These are phyloP conservation scores for Trichosporon ovoides DNA, from an alignment of 1,284 basidiomycete species.

Conservation along the genomic window DNA sequence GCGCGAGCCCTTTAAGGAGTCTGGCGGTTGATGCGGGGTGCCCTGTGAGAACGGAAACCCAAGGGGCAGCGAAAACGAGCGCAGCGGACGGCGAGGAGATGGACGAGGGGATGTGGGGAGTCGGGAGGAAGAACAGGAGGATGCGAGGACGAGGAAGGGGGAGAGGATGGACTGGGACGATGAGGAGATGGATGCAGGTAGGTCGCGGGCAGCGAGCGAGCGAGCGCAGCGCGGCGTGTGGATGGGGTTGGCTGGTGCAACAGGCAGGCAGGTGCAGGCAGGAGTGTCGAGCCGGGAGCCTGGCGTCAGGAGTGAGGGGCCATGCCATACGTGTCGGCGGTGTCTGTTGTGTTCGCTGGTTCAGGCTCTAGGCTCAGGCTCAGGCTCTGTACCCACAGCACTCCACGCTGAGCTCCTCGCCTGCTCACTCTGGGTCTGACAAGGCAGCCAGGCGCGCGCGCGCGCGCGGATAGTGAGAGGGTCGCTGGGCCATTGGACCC, in stretches of 20 bases:
- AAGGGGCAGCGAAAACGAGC: too few species aligned
- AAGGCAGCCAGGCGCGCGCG: too few species aligned
- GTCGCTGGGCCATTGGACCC: not conserved
- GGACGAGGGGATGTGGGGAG: not conserved
- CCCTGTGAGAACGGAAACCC: slow-evolving; percentile 4
- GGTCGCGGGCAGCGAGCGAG: not conserved
- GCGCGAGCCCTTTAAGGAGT: slow-evolving; percentile 5
- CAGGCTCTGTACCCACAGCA: not conserved
- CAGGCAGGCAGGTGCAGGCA: not conserved
- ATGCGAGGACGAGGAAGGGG: not conserved
- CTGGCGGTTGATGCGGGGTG: slow-evolving; percentile 1
- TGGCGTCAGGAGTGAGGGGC: not conserved
- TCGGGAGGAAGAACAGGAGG: not conserved
- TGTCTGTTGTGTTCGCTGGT: not conserved
- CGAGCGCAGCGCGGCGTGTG: not conserved
- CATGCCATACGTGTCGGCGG: not conserved
- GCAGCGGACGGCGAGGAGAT: not conserved
- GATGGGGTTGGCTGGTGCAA: too few species aligned
- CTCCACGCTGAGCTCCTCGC: not conserved
- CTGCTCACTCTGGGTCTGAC: too few species aligned
- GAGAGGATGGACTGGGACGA: not conserved
- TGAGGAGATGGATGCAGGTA: not conserved
- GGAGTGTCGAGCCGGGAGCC: not conserved
- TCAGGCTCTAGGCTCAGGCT: not conserved
- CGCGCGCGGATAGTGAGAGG: slow-evolving; percentile 6